Evolutionary conservation across 2,329 filamentous ascomycete genomes (phyloP), one percentile per base, ranked within the genome.

Genomic region (Didymella pomorum): DNA sequence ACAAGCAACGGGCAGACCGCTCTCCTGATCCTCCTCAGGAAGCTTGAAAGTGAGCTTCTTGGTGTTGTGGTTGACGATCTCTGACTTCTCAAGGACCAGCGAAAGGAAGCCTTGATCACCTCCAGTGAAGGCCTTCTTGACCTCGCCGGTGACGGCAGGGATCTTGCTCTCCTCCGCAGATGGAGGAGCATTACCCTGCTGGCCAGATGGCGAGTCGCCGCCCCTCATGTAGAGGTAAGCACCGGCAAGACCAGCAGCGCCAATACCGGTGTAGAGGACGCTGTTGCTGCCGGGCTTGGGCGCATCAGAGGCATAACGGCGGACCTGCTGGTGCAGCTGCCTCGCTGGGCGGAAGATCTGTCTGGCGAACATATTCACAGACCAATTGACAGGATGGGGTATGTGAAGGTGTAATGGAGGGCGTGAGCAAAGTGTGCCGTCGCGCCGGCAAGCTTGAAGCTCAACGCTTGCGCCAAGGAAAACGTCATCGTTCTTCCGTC

Each of bases 31-130:
- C 63, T 87, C 83, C 76, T 96, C 91, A 16, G 92, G 91, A 42
- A 98, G 87, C 71, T 89, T 87, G 80, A 99, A 98, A 70, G 91
- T 88, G 76, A 98, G 84, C 71, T 86, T 89, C 87, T 98, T 98
- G 71, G 93, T 96, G 84, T 98, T 98, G 84, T 93, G 90, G 83
- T 92, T 97, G 81, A 97, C 80, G 44, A 83, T 80, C 80, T 96
- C 90, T 48, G 93, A 85, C 55, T 89, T 87, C 56, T 92, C 86
- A 56, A 98, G 84, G 80, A 90, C 88, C 68, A 98, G 84, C 62
- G 87, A 88, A 64, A 97, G 78, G 80, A 93, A 98, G 67, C 92
- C 93, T 80, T 97, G 93, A 62, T 96, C 92, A 65, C 92, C 92
- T 66, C 94, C 93, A 31, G 85, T 90, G 78, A 98, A 89, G 57